phyloP scores from a whole-genome alignment of 2,329 filamentous ascomycete genomes.

The Domatiomyces catenatus region DNA sequence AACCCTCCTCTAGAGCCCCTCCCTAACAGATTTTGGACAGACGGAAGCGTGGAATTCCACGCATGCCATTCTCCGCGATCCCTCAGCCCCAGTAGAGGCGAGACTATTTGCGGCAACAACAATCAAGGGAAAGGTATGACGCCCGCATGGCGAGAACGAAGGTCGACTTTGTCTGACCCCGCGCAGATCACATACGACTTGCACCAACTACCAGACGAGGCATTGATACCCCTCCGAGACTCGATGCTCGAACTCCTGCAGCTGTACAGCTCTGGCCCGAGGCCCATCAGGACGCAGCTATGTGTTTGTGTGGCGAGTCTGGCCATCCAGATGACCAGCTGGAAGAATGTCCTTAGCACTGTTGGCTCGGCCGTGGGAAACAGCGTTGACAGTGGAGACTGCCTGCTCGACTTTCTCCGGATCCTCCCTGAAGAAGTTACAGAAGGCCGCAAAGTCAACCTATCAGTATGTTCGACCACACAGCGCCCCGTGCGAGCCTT shows the following conservation, averaged over 20 bases:
- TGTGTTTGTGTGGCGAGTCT: conserved; percentile 89
- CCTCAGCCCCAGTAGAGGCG: conserved; percentile 60
- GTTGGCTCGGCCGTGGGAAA: conserved; percentile 59
- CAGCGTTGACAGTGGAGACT: conserved; percentile 58
- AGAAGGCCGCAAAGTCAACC: conserved; percentile 96
- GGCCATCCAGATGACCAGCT: conserved; percentile 88
- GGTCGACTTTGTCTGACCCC: conserved; percentile 4
- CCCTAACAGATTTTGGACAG: conserved; percentile 18
- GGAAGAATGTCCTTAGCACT: conserved; percentile 79
- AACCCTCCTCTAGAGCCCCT: background rate
- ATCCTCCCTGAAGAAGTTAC: conserved; percentile 97
- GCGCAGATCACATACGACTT: conserved; percentile 88
- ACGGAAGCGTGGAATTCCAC: conserved; percentile 75
- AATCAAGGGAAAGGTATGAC: conserved; percentile 80
- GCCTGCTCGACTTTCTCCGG: conserved; percentile 87
- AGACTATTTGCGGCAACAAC: conserved; percentile 95
- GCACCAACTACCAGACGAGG: conserved; percentile 63
- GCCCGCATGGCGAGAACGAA: background rate
- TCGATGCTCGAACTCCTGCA: conserved; percentile 72
- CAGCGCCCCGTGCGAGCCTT: conserved; percentile 27
- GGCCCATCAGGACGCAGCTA: conserved; percentile 73
- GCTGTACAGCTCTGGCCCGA: conserved; percentile 65
- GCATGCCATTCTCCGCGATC: conserved; percentile 68
- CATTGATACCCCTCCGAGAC: conserved; percentile 62
- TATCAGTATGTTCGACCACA: conserved; percentile 76